Base-by-base conservation (phyloP, 352 stramenopile genomes). In the Halophytophthora batemanensis region DNA sequence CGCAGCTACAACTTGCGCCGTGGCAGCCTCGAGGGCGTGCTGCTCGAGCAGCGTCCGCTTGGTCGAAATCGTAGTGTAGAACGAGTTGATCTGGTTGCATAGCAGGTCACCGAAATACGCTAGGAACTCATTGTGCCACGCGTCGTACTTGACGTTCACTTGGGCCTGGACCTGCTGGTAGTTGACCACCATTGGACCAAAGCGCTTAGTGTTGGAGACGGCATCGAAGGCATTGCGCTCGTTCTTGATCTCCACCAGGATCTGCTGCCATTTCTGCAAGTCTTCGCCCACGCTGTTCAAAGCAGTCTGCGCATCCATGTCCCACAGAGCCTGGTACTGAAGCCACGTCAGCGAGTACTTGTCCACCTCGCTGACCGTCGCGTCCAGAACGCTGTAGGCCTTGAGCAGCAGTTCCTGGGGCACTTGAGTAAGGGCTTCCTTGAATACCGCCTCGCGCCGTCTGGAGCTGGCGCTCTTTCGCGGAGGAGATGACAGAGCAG, bases 81-180 rank as follows among this genome's bases (percentile, higher is more conserved):
- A 96, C 42, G 83, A 71, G 45, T 87, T 86, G 45, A 99, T 98
- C 55, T 95, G 85, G 48, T 97, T 83, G 42, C 77, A 84, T 15
- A 99, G 68, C 28, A 99, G 82, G 34, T 90, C 70, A 7, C 89
- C 94, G 64, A 99, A 99, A 41, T 96, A 90, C 10, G 85, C 78
- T 33, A 99, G 86, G 40, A 99, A 89, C 55, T 99, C 96, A 50
- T 98, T 99, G 61, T 99, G 97, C 96, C 97, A 99, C 3, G 96
- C 96, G 66, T 99, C 98, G 72, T 99, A 99, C 67, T 99, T 99
- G 34, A 99, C 79, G 57, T 98, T 99, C 39, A 96, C 86, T 61
- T 96, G 80, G 2, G 89, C 83, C 61, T 97, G 89, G 12, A 97
- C 86, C 71, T 96, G 84, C 61, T 96, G 82, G 50, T 96, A 96